These are phyloP conservation scores for Brasenia schreberi DNA, from an alignment of 164 flowering plant genomes.

Conservation along the genomic window DNA sequence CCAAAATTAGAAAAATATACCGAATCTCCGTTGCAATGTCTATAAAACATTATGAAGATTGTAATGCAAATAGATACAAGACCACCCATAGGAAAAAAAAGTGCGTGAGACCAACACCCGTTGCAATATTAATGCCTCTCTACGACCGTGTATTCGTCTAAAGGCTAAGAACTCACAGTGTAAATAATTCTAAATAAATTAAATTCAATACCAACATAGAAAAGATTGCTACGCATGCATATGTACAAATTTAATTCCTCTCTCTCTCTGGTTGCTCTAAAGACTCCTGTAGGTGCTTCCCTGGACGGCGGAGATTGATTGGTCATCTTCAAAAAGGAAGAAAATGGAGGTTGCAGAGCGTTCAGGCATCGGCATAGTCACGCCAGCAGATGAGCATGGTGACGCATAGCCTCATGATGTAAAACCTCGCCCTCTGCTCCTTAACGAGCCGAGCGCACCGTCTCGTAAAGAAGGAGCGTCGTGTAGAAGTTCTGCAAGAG, in stretches of 20 bases:
- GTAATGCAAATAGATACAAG: too few relatives aligned
- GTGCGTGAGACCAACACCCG: too few relatives aligned
- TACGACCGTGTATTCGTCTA: too few relatives aligned
- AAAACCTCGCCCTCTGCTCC: slow-evolving; percentile 21
- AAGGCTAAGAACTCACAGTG: too few relatives aligned
- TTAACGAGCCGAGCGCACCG: slow-evolving; percentile 19
- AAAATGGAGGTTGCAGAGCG: neutral
- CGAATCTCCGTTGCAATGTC: too few relatives aligned
- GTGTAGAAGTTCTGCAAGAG: neutral
- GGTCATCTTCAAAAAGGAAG: neutral
- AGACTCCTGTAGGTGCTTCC: neutral
- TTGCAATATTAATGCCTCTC: too few relatives aligned
- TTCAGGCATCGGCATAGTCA: slow-evolving; percentile 16
- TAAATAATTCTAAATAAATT: too few relatives aligned
- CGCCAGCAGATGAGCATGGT: slow-evolving; percentile 27
- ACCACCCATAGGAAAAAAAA: too few relatives aligned
- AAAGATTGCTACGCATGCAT: neutral
- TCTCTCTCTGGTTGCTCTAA: too few relatives aligned
- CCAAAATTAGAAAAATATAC: too few relatives aligned
- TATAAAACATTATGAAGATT: too few relatives aligned
- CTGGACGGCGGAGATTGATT: neutral
- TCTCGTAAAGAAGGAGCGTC: slow-evolving; percentile 13
- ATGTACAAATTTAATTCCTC: too few relatives aligned
- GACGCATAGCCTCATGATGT: slow-evolving; percentile 22
- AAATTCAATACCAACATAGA: neutral